phyloP scores from a whole-genome alignment of 106 monocot species.

The Dendrobium catenatum region DNA sequence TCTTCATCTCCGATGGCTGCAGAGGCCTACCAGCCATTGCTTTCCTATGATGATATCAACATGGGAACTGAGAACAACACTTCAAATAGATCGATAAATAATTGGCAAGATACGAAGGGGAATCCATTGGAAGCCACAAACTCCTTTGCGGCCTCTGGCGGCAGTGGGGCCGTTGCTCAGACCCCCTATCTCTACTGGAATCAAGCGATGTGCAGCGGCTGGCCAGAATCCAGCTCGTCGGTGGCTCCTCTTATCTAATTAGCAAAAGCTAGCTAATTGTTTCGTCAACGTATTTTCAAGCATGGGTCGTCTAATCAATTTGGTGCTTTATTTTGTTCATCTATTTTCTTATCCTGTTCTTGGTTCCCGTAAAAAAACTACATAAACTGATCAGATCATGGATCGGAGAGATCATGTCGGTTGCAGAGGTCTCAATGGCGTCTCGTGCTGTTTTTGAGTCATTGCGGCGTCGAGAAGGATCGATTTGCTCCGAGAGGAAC shows the following conservation, averaged over 20 bases:
- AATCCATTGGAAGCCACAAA: neutral
- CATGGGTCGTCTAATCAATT: neutral
- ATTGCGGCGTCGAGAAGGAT: neutral
- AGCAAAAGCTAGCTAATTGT: neutral
- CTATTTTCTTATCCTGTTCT: neutral
- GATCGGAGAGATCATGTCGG: conserved; percentile 7
- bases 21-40: neutral
- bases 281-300: neutral
- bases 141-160: neutral
- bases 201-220: neutral
- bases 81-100: neutral
- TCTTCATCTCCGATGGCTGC: neutral
- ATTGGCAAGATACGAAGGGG: neutral
- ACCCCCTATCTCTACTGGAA: neutral
- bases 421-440: neutral
- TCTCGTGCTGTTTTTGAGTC: neutral
- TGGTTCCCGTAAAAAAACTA: neutral
- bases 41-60: neutral
- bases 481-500: conserved; percentile 7
- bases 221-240: neutral
- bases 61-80: neutral
- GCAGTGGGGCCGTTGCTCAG: neutral
- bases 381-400: neutral
- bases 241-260: neutral
- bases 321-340: neutral